These are phyloP conservation scores for Rhizoclosmatium globosum DNA, from an alignment of 192 early-diverging fungal genomes.

Conservation along the genomic window DNA sequence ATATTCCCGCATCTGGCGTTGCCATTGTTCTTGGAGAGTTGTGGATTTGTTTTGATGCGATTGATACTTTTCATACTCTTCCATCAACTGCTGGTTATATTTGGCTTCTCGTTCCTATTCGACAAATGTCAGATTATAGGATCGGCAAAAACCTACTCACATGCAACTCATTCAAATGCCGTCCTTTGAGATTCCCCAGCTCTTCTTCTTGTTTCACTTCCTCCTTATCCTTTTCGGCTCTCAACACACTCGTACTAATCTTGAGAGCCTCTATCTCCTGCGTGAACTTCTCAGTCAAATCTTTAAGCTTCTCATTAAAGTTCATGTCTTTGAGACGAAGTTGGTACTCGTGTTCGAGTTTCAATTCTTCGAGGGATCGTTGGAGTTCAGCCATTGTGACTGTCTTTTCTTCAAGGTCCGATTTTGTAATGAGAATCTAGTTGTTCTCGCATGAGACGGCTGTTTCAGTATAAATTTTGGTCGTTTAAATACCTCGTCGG, in stretches of 20 bases:
- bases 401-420: constrained; percentile 67
- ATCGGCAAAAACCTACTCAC: constrained; percentile 38
- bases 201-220: constrained; percentile 64
- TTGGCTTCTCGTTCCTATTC: constrained; percentile 55
- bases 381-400: constrained; percentile 57
- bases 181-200: constrained; percentile 34
- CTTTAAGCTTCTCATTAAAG: constrained; percentile 68
- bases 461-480: too few relatives aligned
- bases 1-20: constrained; percentile 50
- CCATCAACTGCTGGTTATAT: constrained; percentile 65
- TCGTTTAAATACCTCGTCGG: constrained; percentile 57
- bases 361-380: constrained; percentile 61
- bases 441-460: neutral
- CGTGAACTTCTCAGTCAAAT: constrained; percentile 57
- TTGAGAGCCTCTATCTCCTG: constrained; percentile 66
- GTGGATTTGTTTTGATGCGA: constrained; percentile 44
- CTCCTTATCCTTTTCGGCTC: constrained; percentile 64
- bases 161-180: constrained; percentile 55
- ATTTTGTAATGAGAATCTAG: constrained; percentile 65
- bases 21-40: constrained; percentile 57
- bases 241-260: constrained; percentile 49
- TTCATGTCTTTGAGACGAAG: constrained; percentile 69
- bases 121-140: constrained; percentile 3
- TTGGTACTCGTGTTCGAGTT: constrained; percentile 73
- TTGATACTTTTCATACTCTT: constrained; percentile 68